Evolutionary conservation across 768 basidiomycete genomes (phyloP), one percentile per base, ranked within the genome.

Genomic region (Russula lepida): DNA sequence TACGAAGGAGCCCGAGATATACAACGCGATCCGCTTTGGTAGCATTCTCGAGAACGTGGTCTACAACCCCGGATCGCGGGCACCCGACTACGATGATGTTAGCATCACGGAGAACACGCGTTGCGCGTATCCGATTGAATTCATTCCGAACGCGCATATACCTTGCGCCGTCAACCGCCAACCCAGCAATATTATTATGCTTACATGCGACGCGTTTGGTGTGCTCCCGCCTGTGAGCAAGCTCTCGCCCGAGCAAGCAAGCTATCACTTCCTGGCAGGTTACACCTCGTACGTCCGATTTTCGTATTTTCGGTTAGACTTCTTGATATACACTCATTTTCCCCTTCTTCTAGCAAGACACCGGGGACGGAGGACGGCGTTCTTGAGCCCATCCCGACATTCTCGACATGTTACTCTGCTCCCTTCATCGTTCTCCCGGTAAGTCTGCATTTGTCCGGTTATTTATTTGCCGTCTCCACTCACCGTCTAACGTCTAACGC

Each of bases 321-420:
- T 12, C 4, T 11, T n/a, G 28, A 12, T n/a, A 6, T 23, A 17
- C 32, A 28, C 49, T 56, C 11, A 59, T 50, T 54, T 68, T 41
- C 4, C 30, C 49, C 17, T 21, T 21, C 37, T n/a, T 41, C 51
- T 51, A 88, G 86, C 67, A 98, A 98, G 82, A 98, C 95, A 1
- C 95, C 95, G n/a, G 95, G 95, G 58, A 98, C 95, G 4, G 95
- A 98, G 72, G 95, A 98, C 69, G 95, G 95, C 71, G 90, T 99
- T 30, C 81, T 97, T 48, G 97, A 99, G 73, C 97, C 97, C 61
- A 95, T 95, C 65, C 97, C 97, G 25, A 98, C 97, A 44, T 99
- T 99, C 84, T 97, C 94, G 21, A 98, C 95, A 33, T 98, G 97
- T 76, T 99, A 98, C 83, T 90, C 89, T 67, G 93, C 95, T 44